Base-by-base conservation (phyloP, 306 rosid genomes). In the Fagus crenata region DNA sequence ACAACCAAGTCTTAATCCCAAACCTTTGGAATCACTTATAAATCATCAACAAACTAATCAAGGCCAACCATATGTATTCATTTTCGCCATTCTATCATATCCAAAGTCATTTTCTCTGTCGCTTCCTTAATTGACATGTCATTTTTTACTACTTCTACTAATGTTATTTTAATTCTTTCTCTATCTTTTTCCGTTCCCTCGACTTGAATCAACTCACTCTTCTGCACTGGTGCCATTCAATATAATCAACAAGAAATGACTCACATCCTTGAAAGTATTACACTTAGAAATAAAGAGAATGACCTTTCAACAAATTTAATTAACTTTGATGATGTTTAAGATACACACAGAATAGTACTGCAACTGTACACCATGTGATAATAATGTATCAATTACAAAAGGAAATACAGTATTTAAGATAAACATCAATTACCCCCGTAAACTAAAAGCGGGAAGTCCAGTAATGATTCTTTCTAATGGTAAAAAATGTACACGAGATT, bases 401-500 rank as follows among this genome's bases (percentile, higher is more conserved):
- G 76, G 76, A 76, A 83, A 53, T 77, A 86, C 84, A 81, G 71
- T 67, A 73, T 49, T 33, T 78, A 77, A 71, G 79, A 79, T 56
- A 68, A 72, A 78, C 70, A 56, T 42, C 67, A 85, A 58, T 76
- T 80, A 15, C 72, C 59, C 71, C 70, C 69, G 59, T 81, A 71
- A 76, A 70, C 77, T 76, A 49, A 85, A 40, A 68, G 49, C 37
- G 4, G 5, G 7, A 81, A 75, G 46, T 73, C 80, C 76, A 75
- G 67, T 64, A 71, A 28, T 39, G 58, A 31, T 72, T 74, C 39
- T 82, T 76, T 80, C 41, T n/a, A 6, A 3, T 75, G 53, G 70
- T 78, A 85, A 84, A 79, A 88, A 80, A 89, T 89, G 86, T 92
- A 89, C 94, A 85, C 64, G 78, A 78, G 6, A 82, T 77, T 68